Evolutionary conservation across 768 basidiomycete species (phyloP).

Genomic region (Ephemerocybe angulata): DNA sequence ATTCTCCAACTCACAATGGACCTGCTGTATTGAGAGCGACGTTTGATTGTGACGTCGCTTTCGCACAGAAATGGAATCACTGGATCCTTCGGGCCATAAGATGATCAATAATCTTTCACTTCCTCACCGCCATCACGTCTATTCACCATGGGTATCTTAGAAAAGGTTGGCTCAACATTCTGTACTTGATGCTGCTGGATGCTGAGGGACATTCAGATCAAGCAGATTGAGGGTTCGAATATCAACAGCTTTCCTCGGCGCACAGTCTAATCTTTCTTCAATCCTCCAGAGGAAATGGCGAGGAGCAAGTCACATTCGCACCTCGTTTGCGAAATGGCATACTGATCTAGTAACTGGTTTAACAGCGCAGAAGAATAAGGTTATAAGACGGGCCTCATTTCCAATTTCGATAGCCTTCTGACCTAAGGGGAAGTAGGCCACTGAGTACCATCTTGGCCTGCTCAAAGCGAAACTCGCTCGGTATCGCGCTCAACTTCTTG

Average conservation of each 20-base stretch:
- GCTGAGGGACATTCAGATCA: conserved; percentile 55
- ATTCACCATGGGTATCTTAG: conserved; percentile 80
- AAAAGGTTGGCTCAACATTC: conserved; percentile 58
- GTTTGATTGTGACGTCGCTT: conserved; percentile 2
- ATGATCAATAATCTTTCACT: neutral
- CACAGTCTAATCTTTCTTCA: neutral
- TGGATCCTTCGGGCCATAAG: neutral
- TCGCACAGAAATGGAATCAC: conserved; percentile 25
- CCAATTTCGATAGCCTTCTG: conserved; percentile 9
- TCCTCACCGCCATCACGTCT: conserved; percentile 5
- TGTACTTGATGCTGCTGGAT: neutral
- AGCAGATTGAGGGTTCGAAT: conserved; percentile 87
- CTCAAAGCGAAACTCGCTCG: conserved; percentile 93
- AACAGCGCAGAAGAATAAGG: conserved; percentile 94
- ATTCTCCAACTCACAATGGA: conserved; percentile 15
- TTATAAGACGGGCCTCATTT: conserved; percentile 22
- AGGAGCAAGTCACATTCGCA: conserved; percentile 66
- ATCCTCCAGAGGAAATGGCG: conserved; percentile 85
- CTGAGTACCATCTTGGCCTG: conserved; percentile 90
- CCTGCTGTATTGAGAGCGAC: neutral
- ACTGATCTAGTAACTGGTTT: neutral
- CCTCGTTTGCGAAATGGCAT: conserved; percentile 1
- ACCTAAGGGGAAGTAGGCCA: conserved; percentile 55
- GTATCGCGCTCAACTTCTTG: conserved; percentile 92
- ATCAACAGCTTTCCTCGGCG: neutral